Base-by-base conservation (phyloP, 2,329 filamentous ascomycete species). In the Didymella segeticola region DNA sequence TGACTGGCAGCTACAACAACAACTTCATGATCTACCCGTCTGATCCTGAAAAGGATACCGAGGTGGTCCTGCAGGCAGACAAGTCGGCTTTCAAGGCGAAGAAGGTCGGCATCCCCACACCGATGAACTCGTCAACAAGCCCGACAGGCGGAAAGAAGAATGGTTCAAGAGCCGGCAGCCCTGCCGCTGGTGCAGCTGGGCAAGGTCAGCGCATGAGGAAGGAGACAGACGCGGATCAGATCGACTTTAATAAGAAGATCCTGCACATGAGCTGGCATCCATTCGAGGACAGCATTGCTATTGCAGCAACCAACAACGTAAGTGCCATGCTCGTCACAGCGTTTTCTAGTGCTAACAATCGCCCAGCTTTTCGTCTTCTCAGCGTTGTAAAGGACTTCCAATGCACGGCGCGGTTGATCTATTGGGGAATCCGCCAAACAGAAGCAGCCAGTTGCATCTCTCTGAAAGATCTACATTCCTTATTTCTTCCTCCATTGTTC, bases 21-120 rank as follows among this genome's bases (percentile, higher is more conserved):
- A 99, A 99, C 80, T 98, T 99, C 82, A 99, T 99, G 95, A 99
- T 99, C 72, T 99, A 98, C 76, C 95, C 95, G 4, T 95, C 93
- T 22, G 93, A 98, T 69, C 90, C 93, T 6, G 91, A 93, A 63
- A 96, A 96, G 79, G 95, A 99, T 74, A 93, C 93, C 3, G 95
- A 99, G 77, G 93, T 99, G 41, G 95, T 99, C 39, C 81, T 99
- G 52, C 95, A 99, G 77, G 95, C 95, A 31, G 95, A 99, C 76
- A 99, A 99, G 81, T 96, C 92, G 51, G 95, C 95, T 10, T 99
- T 99, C 86, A 99, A 99, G 80, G 95, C 95, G 29, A 99, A 99
- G 87, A 99, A 98, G 82, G 93, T 99, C 62, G 95, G 95, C 58
- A 91, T 99, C 43, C 95, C 95, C 33, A 98, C 93, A 47, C 95